Evolutionary conservation across 2,329 filamentous ascomycete genomes (phyloP).

Genomic region (Chaetomiaceae sp.): DNA sequence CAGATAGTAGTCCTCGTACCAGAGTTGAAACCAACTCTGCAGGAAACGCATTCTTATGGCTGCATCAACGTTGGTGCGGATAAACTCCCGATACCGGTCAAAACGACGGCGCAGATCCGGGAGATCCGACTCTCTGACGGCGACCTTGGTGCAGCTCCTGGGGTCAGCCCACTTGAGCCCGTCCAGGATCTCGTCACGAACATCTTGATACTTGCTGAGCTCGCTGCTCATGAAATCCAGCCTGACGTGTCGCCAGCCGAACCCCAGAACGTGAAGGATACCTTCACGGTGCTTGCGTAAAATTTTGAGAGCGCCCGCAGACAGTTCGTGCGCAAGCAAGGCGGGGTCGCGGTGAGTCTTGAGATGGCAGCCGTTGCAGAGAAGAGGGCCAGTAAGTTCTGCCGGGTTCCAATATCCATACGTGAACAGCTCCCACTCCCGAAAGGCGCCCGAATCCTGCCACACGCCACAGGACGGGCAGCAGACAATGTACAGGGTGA

Average conservation of each 20-base stretch:
- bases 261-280: not conserved
- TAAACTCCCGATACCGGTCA: not conserved
- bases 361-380: conserved; percentile 14
- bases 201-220: not conserved
- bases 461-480: conserved; percentile 13
- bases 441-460: conserved; percentile 10
- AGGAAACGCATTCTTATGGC: not conserved
- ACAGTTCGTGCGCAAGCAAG: not conserved
- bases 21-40: conserved; percentile 8
- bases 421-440: not conserved
- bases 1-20: conserved; percentile 18
- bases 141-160: not conserved
- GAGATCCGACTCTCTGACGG: not conserved
- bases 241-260: conserved; percentile 4
- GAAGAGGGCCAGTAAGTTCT: not conserved
- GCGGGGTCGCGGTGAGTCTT: not conserved
- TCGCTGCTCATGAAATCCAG: too few species aligned
- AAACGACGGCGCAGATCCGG: conserved; percentile 5
- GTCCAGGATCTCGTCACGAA: not conserved
- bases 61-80: not conserved
- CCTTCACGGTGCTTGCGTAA: not conserved
- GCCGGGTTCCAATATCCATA: not conserved
- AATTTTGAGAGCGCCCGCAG: not conserved
- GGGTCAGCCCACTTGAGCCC: not conserved
- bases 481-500: not conserved